These are phyloP conservation scores for Daucus carota DNA, from an alignment of 129 eudicot species.

Conservation along the genomic window DH1_v3.0 NC_030389.2:43229001-43229500, in stretches of 20 bases:
- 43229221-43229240: background rate
- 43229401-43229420: conserved; percentile 76
- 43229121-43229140: background rate
- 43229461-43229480: background rate
- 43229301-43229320: conserved; percentile 89
- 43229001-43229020: no score
- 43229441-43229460: conserved; percentile 44
- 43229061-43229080: no score
- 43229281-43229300: conserved; percentile 54
- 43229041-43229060: no score
- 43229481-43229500: background rate
- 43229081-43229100: no score
- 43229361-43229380: conserved; percentile 92
- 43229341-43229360: conserved; percentile 81
- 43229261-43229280: background rate
- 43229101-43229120: no score
- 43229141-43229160: background rate
- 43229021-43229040: no score
- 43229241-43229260: background rate
- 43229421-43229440: conserved; percentile 92
- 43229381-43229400: conserved; percentile 94
- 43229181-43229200: background rate
- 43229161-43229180: background rate
- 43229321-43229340: conserved; percentile 92
- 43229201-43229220: background rate